phyloP scores from a whole-genome alignment of 202 grass and related monocot species.

The Schoenoplectus triqueter region DNA sequence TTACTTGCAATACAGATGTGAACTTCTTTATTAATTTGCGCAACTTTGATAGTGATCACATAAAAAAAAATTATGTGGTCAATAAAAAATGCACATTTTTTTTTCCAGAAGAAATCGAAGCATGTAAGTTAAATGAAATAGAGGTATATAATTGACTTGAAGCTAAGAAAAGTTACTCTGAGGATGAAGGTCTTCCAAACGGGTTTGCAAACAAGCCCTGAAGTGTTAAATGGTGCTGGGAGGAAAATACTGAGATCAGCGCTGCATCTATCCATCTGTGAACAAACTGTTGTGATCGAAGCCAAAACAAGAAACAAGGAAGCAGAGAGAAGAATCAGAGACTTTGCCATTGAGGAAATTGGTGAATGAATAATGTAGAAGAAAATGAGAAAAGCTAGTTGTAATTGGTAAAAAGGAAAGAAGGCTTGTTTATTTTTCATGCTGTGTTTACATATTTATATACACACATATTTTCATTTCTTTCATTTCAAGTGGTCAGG shows the following conservation, averaged over 20 bases:
- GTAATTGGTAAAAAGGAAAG: not conserved
- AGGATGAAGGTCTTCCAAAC: slow-evolving; percentile 66
- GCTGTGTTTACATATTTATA: not conserved
- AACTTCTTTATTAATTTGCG: not conserved
- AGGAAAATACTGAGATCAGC: slow-evolving; percentile 48
- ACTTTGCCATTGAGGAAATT: slow-evolving; percentile 9
- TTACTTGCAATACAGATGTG: not conserved
- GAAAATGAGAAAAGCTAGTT: not conserved
- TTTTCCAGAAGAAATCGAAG: not conserved
- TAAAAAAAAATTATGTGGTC: not conserved
- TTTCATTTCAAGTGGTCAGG: not conserved
- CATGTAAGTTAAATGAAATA: not conserved
- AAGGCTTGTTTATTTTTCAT: not conserved
- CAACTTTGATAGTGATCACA: not conserved
- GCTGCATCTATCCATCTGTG: slow-evolving; percentile 49
- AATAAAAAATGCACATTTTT: not conserved
- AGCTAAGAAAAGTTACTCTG: slow-evolving; percentile 44
- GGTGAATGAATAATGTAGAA: not conserved
- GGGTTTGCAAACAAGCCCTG: slow-evolving; percentile 47
- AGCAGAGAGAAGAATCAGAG: not conserved
- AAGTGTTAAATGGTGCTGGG: slow-evolving; percentile 44
- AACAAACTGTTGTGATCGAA: slow-evolving; percentile 1
- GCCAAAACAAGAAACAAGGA: not conserved
- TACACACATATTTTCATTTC: not conserved
- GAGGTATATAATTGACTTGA: not conserved